phyloP scores from a whole-genome alignment of 2,329 filamentous ascomycete species.

The Aureobasidium sp. region DNA sequence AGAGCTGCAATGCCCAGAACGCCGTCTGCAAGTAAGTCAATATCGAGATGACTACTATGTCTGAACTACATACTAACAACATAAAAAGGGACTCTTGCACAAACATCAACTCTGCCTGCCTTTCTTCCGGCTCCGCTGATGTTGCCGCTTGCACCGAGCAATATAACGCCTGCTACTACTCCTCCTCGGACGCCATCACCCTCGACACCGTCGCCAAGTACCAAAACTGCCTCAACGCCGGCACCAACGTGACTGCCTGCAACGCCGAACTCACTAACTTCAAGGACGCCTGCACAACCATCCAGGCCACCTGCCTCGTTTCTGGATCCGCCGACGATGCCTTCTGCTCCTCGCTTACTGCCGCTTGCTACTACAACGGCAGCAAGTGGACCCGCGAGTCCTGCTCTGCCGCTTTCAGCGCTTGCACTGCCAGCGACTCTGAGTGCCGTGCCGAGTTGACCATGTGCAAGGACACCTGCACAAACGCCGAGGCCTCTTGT shows the following conservation, averaged over 20 bases:
- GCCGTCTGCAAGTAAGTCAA: conserved; percentile 5
- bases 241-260: background rate
- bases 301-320: conserved; percentile 2
- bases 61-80: background rate
- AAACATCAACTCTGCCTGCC: background rate
- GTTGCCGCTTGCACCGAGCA: background rate
- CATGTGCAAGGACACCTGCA: conserved; percentile 2
- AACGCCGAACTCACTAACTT: background rate
- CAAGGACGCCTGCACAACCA: conserved; percentile 6
- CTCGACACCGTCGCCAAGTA: conserved; percentile 4
- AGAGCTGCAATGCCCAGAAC: background rate
- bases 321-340: background rate
- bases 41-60: too few species aligned
- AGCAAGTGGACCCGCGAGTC: background rate
- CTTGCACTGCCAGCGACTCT: background rate
- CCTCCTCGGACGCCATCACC: background rate
- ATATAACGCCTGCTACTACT: conserved; percentile 7
- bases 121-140: conserved; percentile 1
- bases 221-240: conserved; percentile 3
- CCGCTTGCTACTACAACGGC: conserved; percentile 1
- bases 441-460: background rate
- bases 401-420: background rate
- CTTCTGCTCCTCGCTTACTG: background rate
- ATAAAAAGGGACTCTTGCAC: background rate
- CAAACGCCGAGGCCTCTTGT: background rate